Evolutionary conservation across 331 rosid genomes (phyloP).

Genomic region (Acacia concinna): DNA sequence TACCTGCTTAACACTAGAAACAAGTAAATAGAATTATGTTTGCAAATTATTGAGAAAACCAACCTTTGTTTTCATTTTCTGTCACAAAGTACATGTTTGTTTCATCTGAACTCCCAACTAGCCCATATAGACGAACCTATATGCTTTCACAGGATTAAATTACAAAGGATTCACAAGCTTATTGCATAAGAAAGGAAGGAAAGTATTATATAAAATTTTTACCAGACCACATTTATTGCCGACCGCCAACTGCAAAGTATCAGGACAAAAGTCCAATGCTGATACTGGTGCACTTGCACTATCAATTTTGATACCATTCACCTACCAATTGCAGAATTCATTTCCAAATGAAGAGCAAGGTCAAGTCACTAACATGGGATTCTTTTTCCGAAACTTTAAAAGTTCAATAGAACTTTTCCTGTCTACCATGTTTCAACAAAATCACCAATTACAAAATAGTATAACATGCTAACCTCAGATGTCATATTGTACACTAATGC

Average conservation of each 20-base stretch:
- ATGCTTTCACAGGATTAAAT: constrained; percentile 33
- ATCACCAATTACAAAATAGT: constrained; percentile 20
- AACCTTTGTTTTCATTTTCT: constrained; percentile 69
- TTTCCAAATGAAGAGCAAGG: constrained; percentile 17
- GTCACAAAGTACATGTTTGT: constrained; percentile 53
- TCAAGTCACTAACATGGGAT: constrained; percentile 15
- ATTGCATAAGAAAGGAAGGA: constrained; percentile 23
- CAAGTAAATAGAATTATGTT: constrained; percentile 15
- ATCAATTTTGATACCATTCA: constrained; percentile 44
- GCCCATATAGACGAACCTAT: constrained; percentile 71
- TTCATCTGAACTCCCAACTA: constrained; percentile 46
- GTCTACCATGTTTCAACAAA: background rate
- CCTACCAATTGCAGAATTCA: constrained; percentile 51
- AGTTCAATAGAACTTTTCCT: constrained; percentile 1
- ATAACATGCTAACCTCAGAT: constrained; percentile 56
- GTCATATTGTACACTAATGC: constrained; percentile 52
- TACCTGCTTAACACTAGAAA: constrained; percentile 17
- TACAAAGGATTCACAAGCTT: constrained; percentile 25
- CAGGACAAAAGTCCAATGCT: constrained; percentile 73
- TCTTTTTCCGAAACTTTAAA: constrained; percentile 6
- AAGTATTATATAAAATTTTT: constrained; percentile 32
- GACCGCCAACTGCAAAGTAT: constrained; percentile 53
- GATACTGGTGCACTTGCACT: constrained; percentile 54
- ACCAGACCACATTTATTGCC: constrained; percentile 79
- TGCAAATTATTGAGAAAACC: constrained; percentile 15